Base-by-base conservation (phyloP, 495 filamentous ascomycete species). In the Achaetomiella virescens region DNA sequence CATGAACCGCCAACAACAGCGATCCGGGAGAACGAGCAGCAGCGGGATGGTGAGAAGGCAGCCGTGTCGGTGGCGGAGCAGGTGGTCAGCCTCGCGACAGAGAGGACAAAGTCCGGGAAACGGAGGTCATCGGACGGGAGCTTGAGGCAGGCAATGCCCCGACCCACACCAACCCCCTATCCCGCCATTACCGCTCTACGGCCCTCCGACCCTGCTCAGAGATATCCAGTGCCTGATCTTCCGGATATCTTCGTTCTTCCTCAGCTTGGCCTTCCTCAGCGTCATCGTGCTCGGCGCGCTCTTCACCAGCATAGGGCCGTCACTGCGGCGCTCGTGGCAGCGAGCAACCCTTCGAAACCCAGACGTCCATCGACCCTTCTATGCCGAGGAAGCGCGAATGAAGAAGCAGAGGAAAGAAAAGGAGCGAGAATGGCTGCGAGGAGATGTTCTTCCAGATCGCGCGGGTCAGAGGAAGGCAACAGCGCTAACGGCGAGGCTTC, bases 171-270 rank as follows among this genome's bases (percentile, higher is more conserved):
- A 85, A 95, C 64, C 91, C 91, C 8, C 70, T 96, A 1, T 97
- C 62, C 92, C 92, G 11, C 87, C 90, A 9, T 69, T 97, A 14
- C 91, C 91, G 0, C 72, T 89, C 3, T 96, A 96, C 59, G 88
- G 87, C 0, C 85, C 90, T 0, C 84, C 90, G 0, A 83, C 86
- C 3, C 21, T 77, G 2, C 52, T 85, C 24, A 72, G 84, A 37
- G 75, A 81, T 33, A 24, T 90, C n/a, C 85, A 89, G 55, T 86
- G 78, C 64, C 69, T 74, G 25, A 63, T 69, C 7, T 85, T 91
- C 45, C 80, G 84, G 11, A 54, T 74, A 14, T 72, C 82, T 0
- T 90, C 90, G 0, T 85, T 88, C 48, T 73, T 91, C 18, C 73
- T 95, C 7, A 92, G 89, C 21, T 71, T 95, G 3, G 75, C 75